These are phyloP conservation scores for Rosa hybrid DNA, from an alignment of 331 rosid genomes.

Conservation along the genomic window DNA sequence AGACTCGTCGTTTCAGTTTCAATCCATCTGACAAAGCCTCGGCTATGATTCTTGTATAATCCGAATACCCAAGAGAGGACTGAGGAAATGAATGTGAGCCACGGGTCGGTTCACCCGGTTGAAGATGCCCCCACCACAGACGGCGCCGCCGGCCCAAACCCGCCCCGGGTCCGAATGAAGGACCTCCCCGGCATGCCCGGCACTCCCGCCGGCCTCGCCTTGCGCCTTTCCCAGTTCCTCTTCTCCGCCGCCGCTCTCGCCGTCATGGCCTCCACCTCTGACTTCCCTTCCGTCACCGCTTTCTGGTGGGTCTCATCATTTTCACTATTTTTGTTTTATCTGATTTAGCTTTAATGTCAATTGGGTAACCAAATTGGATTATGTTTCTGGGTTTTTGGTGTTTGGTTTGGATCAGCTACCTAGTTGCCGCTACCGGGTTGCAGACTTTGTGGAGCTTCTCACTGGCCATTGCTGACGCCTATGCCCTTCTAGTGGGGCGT, in stretches of 20 bases:
- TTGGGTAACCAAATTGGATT: neutral
- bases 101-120: constrained; percentile 82
- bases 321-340: neutral
- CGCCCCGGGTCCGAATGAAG: constrained; percentile 75
- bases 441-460: constrained; percentile 77
- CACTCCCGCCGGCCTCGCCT: constrained; percentile 67
- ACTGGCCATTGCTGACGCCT: constrained; percentile 65
- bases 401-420: constrained; percentile 58
- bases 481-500: constrained; percentile 78
- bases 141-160: constrained; percentile 36
- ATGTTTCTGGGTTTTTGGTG: neutral
- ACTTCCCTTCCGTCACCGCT: constrained; percentile 81
- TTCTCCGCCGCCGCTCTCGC: constrained; percentile 52
- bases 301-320: constrained; percentile 36
- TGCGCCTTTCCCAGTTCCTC: constrained; percentile 64
- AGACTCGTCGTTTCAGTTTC: neutral
- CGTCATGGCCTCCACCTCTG: constrained; percentile 61
- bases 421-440: constrained; percentile 79
- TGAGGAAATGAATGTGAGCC: constrained; percentile 83
- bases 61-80: neutral
- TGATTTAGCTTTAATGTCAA: constrained; percentile 1
- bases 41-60: neutral
- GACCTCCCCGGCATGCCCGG: constrained; percentile 94
- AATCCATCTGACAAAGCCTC: neutral
- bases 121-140: constrained; percentile 58